Evolutionary conservation across 1,139 yeast genomes (phyloP), one percentile per base, ranked within the genome.

Genomic region (Meyerozyma carpophila): DNA sequence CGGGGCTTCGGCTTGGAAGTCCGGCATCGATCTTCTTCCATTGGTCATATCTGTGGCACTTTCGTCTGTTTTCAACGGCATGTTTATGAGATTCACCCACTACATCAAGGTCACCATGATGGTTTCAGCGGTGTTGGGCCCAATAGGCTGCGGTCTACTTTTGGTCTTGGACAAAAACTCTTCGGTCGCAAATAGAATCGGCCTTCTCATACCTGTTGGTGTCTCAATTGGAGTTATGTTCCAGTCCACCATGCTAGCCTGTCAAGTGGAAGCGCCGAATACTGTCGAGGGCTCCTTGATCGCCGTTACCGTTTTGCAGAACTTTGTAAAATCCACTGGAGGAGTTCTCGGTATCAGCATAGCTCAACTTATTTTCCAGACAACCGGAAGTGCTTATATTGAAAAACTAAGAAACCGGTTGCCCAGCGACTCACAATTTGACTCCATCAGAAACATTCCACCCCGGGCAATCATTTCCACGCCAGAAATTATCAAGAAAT

Each of bases 1-100:
- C 46, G 63, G 68, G 43, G 72, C 70, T 21, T 53, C 67, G 18
- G 77, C 88, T 1, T 73, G 78, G 66, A 66, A 70, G 46, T 77
- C 88, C 1, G 87, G 89, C 32, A 63, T 82, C 36, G 76, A 76
- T 49, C 57, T 81, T 49, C 59, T 83, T 27, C 84, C 88, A 1
- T 51, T 73, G 50, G 70, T 82, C 38, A 57, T 83, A 28, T 62
- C 82, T 1, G 74, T 80, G 4, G 71, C 82, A 4, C 36, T 81
- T 4, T 50, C 77, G 1, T 72, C 83, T 1, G 60, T 76, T 1
- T 36, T 58, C 11, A 66, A 70, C 34, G 87, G 86, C 26, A 50
- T 73, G 1, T 50, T 72, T 39, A 68, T 81, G 48, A 63, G 73
- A 40, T 65, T 60, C 48, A 67, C 80, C 2, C 69, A 82, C 36